Conservation (phyloP, 257 asterid genomes). For the Agastache rugosa region DNA sequence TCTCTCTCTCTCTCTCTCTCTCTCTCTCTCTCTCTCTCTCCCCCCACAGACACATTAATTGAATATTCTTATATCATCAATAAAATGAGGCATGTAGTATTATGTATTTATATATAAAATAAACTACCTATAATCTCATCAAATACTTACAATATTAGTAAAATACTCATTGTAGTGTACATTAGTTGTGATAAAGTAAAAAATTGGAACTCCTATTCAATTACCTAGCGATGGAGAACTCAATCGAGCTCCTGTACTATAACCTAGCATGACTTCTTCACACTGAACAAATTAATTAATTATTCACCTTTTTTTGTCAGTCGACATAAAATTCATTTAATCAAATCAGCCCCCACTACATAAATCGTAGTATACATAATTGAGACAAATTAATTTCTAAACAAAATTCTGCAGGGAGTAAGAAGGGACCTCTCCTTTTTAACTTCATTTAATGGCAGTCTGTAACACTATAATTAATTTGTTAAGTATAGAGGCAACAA, state of each 20-base stretch:
- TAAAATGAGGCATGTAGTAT: too few species aligned
- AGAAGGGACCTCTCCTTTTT: conserved; percentile 27
- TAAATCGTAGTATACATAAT: conserved; percentile 8
- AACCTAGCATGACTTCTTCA: conserved; percentile 3
- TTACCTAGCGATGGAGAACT: not conserved
- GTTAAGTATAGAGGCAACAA: not conserved
- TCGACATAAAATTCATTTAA: conserved; percentile 3
- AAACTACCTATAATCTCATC: too few species aligned
- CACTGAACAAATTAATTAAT: not conserved
- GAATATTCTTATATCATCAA: too few species aligned
- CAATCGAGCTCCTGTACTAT: not conserved
- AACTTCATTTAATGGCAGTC: conserved; percentile 16
- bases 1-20: too few species aligned
- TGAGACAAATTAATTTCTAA: conserved; percentile 35
- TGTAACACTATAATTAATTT: not conserved
- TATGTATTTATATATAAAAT: too few species aligned
- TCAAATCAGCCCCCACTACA: conserved; percentile 15
- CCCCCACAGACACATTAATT: too few species aligned
- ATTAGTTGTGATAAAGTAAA: not conserved
- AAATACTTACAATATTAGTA: too few species aligned
- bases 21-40: too few species aligned
- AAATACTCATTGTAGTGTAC: not conserved
- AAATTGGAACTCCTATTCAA: not conserved
- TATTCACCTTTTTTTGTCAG: not conserved
- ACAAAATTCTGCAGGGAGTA: not conserved